Evolutionary conservation across 2,329 filamentous ascomycete genomes (phyloP), one percentile per base, ranked within the genome.

Genomic region (Aureobasidium sp.): DNA sequence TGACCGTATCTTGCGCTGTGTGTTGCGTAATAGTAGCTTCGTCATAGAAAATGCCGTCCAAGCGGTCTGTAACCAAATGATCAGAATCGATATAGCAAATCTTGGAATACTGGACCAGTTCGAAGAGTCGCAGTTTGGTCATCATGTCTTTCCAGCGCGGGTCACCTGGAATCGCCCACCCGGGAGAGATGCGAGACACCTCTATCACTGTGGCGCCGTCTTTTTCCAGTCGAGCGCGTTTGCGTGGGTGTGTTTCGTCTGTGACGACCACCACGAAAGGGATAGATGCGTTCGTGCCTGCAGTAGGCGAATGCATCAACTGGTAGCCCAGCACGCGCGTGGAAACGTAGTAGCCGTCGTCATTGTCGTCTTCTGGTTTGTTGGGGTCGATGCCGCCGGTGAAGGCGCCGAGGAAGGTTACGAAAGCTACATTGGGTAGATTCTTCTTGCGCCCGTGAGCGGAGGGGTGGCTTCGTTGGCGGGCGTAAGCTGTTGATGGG

Each of bases 191-290:
- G 12, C 68, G 68, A 39, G 71, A 69, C 24, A 73, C 70, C 14
- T 70, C 62, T n/a, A 73, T 63, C 37, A 76, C 66, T 12, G 68
- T 72, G 2, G 73, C 74, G 52, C 74, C 73, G 62, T 76, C 73
- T 54, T 65, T 64, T 27, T 67, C 66, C 17, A 76, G 67, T 14
- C 70, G 69, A n/a, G 69, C 68, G n/a, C 69, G 67, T 62, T 75
- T 75, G 31, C 68, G 66, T 45, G 69, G 63, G 7, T 69, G 69
- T 24, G 75, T 71, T 61, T 73, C 71, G 19, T 66, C 59, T 0
- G 73, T 74, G 60, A 71, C 72, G 48, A 75, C 64, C n/a, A 75
- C 70, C 27, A 76, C 63, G 65, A 76, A 74, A 31, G 73, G 73
- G 52, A 75, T 74, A 57, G 64, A 67, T 61, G 64, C 64, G 66